phyloP scores from a whole-genome alignment of 306 rosid species.

The Prunus mira region DNA sequence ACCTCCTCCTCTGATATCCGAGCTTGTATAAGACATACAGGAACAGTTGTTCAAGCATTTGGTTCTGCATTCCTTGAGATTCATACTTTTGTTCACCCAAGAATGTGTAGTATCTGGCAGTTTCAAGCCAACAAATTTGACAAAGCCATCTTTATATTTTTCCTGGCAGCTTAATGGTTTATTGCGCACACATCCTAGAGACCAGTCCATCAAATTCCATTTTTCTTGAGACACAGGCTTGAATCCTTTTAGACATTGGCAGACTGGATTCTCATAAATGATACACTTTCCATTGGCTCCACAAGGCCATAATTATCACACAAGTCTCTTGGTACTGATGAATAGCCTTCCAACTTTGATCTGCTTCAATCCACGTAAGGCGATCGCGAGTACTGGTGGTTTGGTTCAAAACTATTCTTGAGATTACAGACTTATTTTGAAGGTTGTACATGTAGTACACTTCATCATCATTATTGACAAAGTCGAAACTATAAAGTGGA shows the following conservation, averaged over 20 bases:
- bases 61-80: conserved; percentile 34
- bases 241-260: conserved; percentile 47
- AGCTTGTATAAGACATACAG: conserved; percentile 48
- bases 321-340: conserved; percentile 24
- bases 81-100: conserved; percentile 42
- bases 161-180: no score
- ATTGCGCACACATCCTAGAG: no score
- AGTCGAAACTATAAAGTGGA: conserved; percentile 30
- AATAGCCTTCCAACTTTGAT: conserved; percentile 37
- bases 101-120: conserved; percentile 21
- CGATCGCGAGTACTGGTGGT: conserved; percentile 7
- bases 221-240: conserved; percentile 25
- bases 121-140: no score
- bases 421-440: conserved; percentile 26
- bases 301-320: conserved; percentile 48
- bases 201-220: no score
- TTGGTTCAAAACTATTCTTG: background rate
- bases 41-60: conserved; percentile 51
- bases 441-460: conserved; percentile 41
- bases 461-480: conserved; percentile 35
- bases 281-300: conserved; percentile 41
- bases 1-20: conserved; percentile 52
- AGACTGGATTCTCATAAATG: conserved; percentile 29
- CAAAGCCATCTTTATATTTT: no score
- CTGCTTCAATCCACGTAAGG: conserved; percentile 31